phyloP scores from a whole-genome alignment of 768 basidiomycete species.

The Phanerodontia chrysosporium region DNA sequence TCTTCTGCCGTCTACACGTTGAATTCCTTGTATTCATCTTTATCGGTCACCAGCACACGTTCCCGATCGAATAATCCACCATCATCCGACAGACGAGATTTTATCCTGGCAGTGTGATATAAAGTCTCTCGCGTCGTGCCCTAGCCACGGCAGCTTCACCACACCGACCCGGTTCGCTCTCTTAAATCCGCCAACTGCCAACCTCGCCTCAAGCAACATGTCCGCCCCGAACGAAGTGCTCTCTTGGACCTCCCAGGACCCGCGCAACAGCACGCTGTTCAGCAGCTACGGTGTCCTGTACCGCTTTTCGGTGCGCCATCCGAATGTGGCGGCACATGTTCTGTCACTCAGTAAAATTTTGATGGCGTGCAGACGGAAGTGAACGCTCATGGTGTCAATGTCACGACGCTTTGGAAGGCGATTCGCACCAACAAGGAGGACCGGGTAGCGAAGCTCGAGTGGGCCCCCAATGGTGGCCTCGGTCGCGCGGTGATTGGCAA shows the following conservation, averaged over 20 bases:
- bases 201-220: slow-evolving; percentile 30
- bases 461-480: slow-evolving; percentile 77
- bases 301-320: slow-evolving; percentile 63
- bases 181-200: slow-evolving; percentile 19
- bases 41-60: slow-evolving; percentile 77
- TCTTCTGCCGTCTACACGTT: slow-evolving; percentile 73
- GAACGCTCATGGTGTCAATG: slow-evolving; percentile 57
- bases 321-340: slow-evolving; percentile 5
- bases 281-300: slow-evolving; percentile 79
- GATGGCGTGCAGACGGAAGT: slow-evolving; percentile 54
- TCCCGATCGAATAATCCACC: slow-evolving; percentile 63
- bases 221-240: slow-evolving; percentile 54
- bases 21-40: slow-evolving; percentile 60
- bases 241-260: slow-evolving; percentile 86
- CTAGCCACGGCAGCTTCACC: slow-evolving; percentile 19
- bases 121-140: slow-evolving; percentile 35
- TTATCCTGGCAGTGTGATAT: slow-evolving; percentile 45
- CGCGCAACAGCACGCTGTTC: slow-evolving; percentile 79
- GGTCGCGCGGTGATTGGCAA: slow-evolving; percentile 85
- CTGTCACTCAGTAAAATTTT: slow-evolving; percentile 11
- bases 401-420: slow-evolving; percentile 77
- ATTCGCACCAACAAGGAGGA: slow-evolving; percentile 84
- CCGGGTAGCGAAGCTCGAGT: slow-evolving; percentile 84
- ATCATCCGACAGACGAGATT: slow-evolving; percentile 45
- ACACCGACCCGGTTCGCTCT: slow-evolving; percentile 13